phyloP scores from a whole-genome alignment of 768 basidiomycete genomes.

The Macrocybe gigantea region DNA sequence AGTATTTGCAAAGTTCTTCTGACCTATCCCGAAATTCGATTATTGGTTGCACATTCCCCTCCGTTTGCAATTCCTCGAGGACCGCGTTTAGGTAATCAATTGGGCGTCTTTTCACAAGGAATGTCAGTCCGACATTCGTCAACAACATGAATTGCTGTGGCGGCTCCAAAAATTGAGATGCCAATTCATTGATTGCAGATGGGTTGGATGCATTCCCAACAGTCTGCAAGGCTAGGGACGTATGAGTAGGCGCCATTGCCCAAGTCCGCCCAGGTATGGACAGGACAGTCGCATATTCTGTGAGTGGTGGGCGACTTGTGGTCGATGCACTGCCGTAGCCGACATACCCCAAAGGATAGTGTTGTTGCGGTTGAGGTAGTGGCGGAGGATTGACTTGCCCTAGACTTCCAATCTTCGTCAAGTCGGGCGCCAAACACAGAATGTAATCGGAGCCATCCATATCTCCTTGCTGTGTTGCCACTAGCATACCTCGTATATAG shows the following conservation, averaged over 20 bases:
- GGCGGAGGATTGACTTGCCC: conserved; percentile 53
- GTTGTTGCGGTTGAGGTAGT: conserved; percentile 27
- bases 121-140: conserved; percentile 80
- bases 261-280: conserved; percentile 79
- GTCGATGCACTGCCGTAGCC: not conserved
- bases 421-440: conserved; percentile 69
- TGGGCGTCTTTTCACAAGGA: conserved; percentile 75
- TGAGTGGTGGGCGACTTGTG: conserved; percentile 48
- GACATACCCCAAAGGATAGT: conserved; percentile 16
- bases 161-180: conserved; percentile 70
- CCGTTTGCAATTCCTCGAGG: conserved; percentile 75
- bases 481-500: conserved; percentile 59
- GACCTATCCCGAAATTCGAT: conserved; percentile 80
- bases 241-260: conserved; percentile 62
- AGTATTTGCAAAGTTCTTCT: conserved; percentile 7
- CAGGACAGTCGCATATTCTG: conserved; percentile 74
- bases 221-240: conserved; percentile 16
- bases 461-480: conserved; percentile 73
- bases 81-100: conserved; percentile 80
- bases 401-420: conserved; percentile 64
- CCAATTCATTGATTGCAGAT: conserved; percentile 70
- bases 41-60: conserved; percentile 72
- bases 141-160: conserved; percentile 82
- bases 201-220: conserved; percentile 41
- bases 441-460: conserved; percentile 69